phyloP scores from a whole-genome alignment of 345 rosid species.

The Syzygium oleosum region DNA sequence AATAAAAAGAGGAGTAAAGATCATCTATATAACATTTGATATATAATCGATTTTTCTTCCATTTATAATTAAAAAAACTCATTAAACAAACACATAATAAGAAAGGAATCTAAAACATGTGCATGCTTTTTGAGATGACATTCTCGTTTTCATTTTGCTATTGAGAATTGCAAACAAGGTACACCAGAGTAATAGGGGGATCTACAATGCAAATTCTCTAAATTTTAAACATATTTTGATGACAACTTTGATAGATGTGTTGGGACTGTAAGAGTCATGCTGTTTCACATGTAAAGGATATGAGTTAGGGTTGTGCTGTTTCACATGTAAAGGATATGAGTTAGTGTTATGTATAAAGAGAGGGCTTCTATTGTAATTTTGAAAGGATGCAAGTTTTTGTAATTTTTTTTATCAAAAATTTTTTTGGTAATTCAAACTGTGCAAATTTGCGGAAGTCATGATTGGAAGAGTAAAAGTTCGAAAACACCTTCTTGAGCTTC shows the following conservation, averaged over 20 bases:
- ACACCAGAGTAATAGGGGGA: too few relatives aligned
- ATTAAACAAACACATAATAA: too few relatives aligned
- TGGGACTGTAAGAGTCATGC: neutral
- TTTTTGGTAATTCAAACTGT: neutral
- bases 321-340: neutral
- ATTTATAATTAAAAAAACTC: too few relatives aligned
- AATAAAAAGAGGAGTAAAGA: too few relatives aligned
- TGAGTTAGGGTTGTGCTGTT: neutral
- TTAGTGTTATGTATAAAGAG: too few relatives aligned
- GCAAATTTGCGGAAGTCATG: neutral
- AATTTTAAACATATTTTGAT: neutral
- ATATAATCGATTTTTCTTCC: too few relatives aligned
- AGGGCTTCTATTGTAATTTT: neutral
- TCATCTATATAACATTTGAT: too few relatives aligned
- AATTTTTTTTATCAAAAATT: too few relatives aligned
- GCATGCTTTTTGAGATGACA: too few relatives aligned
- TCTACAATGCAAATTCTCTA: too few relatives aligned
- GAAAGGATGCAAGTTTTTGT: neutral
- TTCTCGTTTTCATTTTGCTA: neutral
- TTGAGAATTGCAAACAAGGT: too few relatives aligned
- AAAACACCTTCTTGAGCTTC: neutral
- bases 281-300: accelerated
- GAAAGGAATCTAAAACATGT: too few relatives aligned
- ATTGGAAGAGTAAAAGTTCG: neutral
- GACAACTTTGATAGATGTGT: neutral